Base-by-base conservation (phyloP, 805 yeast genomes). In the Debaryomyces prosopidis region DNA sequence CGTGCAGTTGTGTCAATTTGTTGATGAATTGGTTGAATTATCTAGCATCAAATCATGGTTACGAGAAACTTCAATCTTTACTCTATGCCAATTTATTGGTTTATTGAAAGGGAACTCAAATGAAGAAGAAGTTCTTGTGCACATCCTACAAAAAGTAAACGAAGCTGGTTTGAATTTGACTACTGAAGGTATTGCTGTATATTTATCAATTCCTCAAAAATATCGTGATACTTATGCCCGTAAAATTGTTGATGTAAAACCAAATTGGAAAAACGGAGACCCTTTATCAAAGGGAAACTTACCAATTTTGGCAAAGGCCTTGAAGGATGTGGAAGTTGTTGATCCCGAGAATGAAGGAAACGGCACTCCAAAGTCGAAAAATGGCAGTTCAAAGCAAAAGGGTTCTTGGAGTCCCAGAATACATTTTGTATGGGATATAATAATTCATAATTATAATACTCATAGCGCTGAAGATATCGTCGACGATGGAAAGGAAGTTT, bases 171-270 rank as follows among this genome's bases (percentile, higher is more conserved):
- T 89, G 45, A 74, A 83, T 3, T 63, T 83, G 43, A 79, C 96
- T 0, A 77, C 86, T 11, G 97, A 91, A 58, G 97, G 96, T 0
- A 67, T 89, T 12, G 85, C 96, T 0, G 63, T 90, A 3, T 86
- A 81, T 58, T 65, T 90, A 36, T 58, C 80, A 4, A 68, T 85
- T 16, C 80, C 84, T 0, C 42, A 49, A 2, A 51, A 54, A 1
- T 36, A 50, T 10, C 54, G 73, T 42, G 19, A 34, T 4, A 37
- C 37, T 3, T 42, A 48, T 15, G 3, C 41, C 12, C 11, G 34
- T 11, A 36, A 49, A 14, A 41, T 58, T 9, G n/a, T 31, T 3
- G 46, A 48, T 27, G 45, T 55, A 1, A 58, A 55, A 19, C 41
- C 60, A n/a, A 71, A 62, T 18, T 91, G 97, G 97, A 81, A 82